Conservation (phyloP, 148 eudicot genomes). For the Mesembryanthemum crystallinum region DNA sequence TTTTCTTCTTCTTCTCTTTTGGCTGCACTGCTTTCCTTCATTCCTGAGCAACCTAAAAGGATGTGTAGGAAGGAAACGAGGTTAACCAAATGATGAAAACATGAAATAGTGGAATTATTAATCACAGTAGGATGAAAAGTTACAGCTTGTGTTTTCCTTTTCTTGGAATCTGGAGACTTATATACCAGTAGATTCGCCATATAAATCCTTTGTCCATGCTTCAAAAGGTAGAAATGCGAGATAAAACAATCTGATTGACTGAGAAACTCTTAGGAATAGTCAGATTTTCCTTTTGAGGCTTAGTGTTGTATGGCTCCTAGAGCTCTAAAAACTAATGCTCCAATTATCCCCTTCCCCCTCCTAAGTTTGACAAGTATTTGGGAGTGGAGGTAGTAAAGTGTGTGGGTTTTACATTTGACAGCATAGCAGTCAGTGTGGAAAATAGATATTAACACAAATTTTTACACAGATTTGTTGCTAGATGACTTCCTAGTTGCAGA, state of each 20-base stretch:
- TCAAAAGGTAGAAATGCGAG: not conserved
- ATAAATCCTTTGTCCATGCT: not conserved
- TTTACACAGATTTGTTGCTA: conserved; percentile 67
- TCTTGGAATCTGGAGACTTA: not conserved
- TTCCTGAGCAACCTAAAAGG: not conserved
- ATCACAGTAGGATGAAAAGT: not conserved
- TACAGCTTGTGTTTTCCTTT: not conserved
- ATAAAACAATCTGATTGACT: not conserved
- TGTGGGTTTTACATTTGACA: not conserved
- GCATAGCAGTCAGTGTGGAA: not conserved
- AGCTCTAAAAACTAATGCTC: not conserved
- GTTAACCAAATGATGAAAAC: not conserved
- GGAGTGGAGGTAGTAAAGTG: conserved; percentile 5
- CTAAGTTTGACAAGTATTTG: too few species aligned
- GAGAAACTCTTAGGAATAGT: not conserved
- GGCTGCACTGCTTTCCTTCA: not conserved
- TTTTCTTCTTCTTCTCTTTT: not conserved
- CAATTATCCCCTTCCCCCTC: too few species aligned
- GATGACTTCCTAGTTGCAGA: conserved; percentile 82
- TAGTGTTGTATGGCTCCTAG: not conserved
- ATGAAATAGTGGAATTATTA: not conserved
- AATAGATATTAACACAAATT: conserved; percentile 4
- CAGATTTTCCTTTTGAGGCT: too few species aligned
- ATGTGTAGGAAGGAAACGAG: not conserved
- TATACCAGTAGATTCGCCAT: not conserved